phyloP scores from a whole-genome alignment of 495 filamentous ascomycete species.

The Penicillium flavigenum region DNA sequence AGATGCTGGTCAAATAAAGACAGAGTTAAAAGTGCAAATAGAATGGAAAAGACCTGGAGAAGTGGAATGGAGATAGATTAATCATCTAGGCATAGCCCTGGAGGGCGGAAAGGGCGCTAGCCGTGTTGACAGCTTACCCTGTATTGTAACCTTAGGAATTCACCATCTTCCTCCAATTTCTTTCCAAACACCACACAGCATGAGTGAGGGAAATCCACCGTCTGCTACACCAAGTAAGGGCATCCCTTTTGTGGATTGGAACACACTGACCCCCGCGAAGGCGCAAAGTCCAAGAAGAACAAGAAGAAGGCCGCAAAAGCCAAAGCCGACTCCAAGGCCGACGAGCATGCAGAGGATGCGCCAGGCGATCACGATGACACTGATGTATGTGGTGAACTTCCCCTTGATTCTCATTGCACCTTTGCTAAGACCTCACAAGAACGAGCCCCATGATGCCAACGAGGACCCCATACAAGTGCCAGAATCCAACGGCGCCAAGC shows the following conservation, averaged over 20 bases:
- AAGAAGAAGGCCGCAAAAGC: conserved; percentile 61
- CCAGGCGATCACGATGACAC: conserved; percentile 15
- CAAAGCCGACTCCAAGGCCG: conserved; percentile 23
- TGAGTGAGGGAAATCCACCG: conserved; percentile 36
- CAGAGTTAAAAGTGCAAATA: not conserved
- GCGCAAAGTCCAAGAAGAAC: conserved; percentile 64
- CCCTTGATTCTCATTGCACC: conserved; percentile 1
- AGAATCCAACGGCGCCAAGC: conserved; percentile 20
- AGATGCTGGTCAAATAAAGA: not conserved
- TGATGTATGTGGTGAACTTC: conserved; percentile 15
- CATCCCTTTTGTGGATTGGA: conserved; percentile 3
- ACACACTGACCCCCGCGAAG: conserved; percentile 25
- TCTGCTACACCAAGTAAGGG: conserved; percentile 25
- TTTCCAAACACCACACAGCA: conserved; percentile 23
- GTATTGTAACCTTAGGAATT: conserved; percentile 17
- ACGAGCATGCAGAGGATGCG: conserved; percentile 19
- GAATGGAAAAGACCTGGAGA: not conserved
- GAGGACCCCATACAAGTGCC: conserved; percentile 12
- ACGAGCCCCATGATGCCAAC: conserved; percentile 17
- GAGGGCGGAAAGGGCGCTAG: conserved; percentile 34
- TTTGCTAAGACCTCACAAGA: conserved; percentile 21
- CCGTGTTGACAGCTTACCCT: conserved; percentile 44
- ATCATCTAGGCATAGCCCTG: conserved; percentile 20
- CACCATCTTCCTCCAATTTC: conserved; percentile 7
- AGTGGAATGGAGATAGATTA: conserved; percentile 17